A percentile compares a stretch with the other conserved stretches of the same genome.
These are phyloP conservation scores for Boletus eberwhitei DNA, from an alignment of 768 basidiomycete genomes.

Conservation along the genomic window DNA sequence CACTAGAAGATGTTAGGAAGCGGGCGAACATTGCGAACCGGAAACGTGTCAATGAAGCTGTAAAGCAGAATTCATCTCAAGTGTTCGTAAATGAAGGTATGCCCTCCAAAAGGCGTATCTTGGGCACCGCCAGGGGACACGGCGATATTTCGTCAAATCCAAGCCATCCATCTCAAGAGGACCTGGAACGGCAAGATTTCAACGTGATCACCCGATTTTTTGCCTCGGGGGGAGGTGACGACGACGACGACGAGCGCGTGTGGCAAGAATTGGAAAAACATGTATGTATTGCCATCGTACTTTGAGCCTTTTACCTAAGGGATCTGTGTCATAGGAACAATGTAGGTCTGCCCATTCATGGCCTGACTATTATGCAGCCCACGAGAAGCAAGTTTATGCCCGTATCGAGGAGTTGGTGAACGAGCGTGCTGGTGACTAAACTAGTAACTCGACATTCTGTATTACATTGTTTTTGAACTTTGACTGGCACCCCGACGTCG, in stretches of 20 bases:
- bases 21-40: slow-evolving; percentile 49
- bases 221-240: slow-evolving; percentile 47
- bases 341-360: slow-evolving; percentile 44
- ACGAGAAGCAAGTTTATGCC: slow-evolving; percentile 40
- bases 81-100: background rate
- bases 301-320: background rate
- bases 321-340: slow-evolving; percentile 29
- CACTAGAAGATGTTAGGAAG: slow-evolving; percentile 48
- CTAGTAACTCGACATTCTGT: background rate
- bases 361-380: slow-evolving; percentile 49
- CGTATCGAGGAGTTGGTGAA: slow-evolving; percentile 37
- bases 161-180: slow-evolving; percentile 5
- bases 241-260: slow-evolving; percentile 44
- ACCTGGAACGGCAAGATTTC: slow-evolving; percentile 41
- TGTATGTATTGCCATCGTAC: slow-evolving; percentile 33
- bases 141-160: background rate
- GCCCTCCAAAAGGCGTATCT: background rate
- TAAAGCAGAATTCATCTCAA: background rate
- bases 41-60: slow-evolving; percentile 30
- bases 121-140: background rate
- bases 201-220: slow-evolving; percentile 54
- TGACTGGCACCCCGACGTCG: background rate
- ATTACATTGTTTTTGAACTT: slow-evolving; percentile 3
- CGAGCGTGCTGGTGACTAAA: slow-evolving; percentile 13
- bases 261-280: slow-evolving; percentile 49